phyloP scores from a whole-genome alignment of 495 filamentous ascomycete genomes.

The Glarea lozoyensis region DNA sequence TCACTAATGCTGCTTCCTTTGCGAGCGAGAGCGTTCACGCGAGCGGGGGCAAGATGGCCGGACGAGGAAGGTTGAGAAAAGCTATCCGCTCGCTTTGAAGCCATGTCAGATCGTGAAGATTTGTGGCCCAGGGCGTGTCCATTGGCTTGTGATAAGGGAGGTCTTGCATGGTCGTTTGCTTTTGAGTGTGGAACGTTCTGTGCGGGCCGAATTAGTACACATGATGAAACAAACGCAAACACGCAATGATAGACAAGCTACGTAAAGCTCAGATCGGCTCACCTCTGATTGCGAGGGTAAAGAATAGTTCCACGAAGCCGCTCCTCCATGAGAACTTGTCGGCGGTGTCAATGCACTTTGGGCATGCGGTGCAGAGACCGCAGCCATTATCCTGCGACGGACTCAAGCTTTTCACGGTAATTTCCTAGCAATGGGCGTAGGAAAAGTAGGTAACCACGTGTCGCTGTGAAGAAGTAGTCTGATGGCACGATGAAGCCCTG shows the following conservation, averaged over 20 bases:
- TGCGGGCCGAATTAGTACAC: not conserved
- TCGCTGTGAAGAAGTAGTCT: no score
- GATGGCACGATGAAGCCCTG: no score
- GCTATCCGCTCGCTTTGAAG: conserved; percentile 5
- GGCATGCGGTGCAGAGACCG: conserved; percentile 39
- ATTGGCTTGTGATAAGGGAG: conserved; percentile 19
- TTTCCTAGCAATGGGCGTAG: no score
- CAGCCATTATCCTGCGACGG: conserved; percentile 31
- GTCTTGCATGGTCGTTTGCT: conserved; percentile 9
- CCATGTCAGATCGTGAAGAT: conserved; percentile 15
- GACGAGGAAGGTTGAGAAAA: conserved; percentile 7
- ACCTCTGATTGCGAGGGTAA: conserved; percentile 28
- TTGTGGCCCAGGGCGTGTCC: conserved; percentile 12
- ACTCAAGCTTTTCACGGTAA: no score
- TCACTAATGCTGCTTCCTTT: conserved; percentile 42
- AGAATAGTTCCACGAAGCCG: conserved; percentile 42
- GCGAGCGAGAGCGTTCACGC: conserved; percentile 25
- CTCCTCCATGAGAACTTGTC: conserved; percentile 39
- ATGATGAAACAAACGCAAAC: conserved; percentile 13
- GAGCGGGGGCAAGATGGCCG: conserved; percentile 15
- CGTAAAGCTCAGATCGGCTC: conserved; percentile 12
- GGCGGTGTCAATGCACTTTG: conserved; percentile 40
- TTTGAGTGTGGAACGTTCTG: conserved; percentile 9
- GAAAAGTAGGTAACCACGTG: no score
- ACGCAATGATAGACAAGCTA: no score